phyloP scores from a whole-genome alignment of 2,329 filamentous ascomycete species.

The Escovopsis sp. region DNA sequence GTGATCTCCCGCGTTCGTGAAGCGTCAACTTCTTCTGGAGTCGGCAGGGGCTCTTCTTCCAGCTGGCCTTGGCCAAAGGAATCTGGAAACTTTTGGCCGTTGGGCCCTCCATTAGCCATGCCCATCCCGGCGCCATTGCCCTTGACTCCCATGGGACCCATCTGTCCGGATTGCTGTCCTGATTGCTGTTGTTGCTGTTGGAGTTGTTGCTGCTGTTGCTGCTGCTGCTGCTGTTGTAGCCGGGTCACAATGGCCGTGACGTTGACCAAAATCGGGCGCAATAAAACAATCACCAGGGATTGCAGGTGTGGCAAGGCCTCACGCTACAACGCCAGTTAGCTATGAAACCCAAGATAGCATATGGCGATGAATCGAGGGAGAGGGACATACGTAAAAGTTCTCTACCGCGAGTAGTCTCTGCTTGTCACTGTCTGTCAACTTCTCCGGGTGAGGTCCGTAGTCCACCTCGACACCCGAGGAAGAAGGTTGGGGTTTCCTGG shows the following conservation, averaged over 20 bases:
- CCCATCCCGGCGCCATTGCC: slow-evolving; percentile 21
- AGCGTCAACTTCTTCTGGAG: slow-evolving; percentile 66
- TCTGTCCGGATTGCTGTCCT: slow-evolving; percentile 30
- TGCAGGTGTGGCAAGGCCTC: slow-evolving; percentile 73
- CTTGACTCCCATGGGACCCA: slow-evolving; percentile 24
- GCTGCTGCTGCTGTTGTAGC: slow-evolving; percentile 2
- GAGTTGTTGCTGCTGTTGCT: not conserved
- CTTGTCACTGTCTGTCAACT: slow-evolving; percentile 38
- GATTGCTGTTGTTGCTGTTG: not conserved
- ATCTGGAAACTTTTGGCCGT: slow-evolving; percentile 15
- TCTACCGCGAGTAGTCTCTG: slow-evolving; percentile 60
- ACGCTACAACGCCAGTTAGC: slow-evolving; percentile 34
- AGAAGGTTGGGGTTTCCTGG: slow-evolving; percentile 11
- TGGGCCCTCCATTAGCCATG: slow-evolving; percentile 22
- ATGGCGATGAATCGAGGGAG: no score
- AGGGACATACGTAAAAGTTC: slow-evolving; percentile 62
- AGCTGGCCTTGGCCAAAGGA: slow-evolving; percentile 16
- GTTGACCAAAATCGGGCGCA: slow-evolving; percentile 76
- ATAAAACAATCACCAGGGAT: slow-evolving; percentile 79
- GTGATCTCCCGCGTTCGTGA: slow-evolving; percentile 73
- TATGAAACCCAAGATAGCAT: slow-evolving; percentile 1
- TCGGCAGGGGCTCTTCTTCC: slow-evolving; percentile 29
- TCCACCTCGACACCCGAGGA: slow-evolving; percentile 17
- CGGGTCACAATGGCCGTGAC: slow-evolving; percentile 66
- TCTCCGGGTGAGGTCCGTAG: slow-evolving; percentile 31